These are phyloP conservation scores for Blastocystis sp. DNA, from an alignment of 352 stramenopile species.

Conservation along the genomic window DNA sequence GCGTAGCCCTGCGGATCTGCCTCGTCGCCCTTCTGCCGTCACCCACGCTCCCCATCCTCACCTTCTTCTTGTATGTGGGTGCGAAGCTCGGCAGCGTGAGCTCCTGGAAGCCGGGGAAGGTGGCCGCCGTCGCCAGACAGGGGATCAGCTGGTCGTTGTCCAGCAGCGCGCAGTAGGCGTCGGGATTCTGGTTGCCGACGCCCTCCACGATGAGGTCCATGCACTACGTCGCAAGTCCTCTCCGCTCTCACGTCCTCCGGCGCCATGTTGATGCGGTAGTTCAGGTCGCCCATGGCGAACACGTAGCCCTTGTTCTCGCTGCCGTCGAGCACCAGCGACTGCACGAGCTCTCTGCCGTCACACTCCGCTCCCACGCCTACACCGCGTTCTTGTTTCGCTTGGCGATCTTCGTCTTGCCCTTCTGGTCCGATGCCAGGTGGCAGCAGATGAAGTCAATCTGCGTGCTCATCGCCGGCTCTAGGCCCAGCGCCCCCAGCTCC, in stretches of 20 bases:
- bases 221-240: not conserved
- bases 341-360: conserved; percentile 11
- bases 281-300: conserved; percentile 52
- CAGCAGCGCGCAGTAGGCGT: not conserved
- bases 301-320: conserved; percentile 23
- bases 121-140: conserved; percentile 31
- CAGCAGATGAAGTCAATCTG: conserved; percentile 56
- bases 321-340: conserved; percentile 26
- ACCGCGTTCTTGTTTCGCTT: conserved; percentile 55
- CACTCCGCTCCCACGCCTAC: not conserved
- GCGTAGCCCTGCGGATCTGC: conserved; percentile 17
- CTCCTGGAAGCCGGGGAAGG: conserved; percentile 55
- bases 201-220: conserved; percentile 42
- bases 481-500: not conserved
- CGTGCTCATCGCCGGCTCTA: not conserved
- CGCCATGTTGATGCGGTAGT: conserved; percentile 47
- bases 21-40: conserved; percentile 17
- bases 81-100: conserved; percentile 25
- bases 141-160: conserved; percentile 46
- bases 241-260: not conserved
- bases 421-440: conserved; percentile 45
- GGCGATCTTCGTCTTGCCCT: conserved; percentile 15
- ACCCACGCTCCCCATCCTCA: not conserved
- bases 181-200: not conserved
- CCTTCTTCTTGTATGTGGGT: conserved; percentile 55